phyloP scores from a whole-genome alignment of 805 yeast genomes.

The Teunomyces tritomae region DNA sequence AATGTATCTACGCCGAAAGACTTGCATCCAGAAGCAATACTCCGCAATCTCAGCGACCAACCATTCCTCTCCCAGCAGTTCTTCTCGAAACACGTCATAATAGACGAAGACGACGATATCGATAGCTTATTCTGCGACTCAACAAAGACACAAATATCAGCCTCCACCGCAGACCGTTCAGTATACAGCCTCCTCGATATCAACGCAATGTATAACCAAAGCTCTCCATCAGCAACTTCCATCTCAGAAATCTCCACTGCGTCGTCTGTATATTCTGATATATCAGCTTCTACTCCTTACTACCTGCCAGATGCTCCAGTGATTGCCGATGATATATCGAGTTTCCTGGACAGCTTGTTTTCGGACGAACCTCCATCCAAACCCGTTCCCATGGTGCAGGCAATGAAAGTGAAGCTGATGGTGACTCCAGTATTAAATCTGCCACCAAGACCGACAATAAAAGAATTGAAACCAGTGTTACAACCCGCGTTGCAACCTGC shows the following conservation, averaged over 20 bases:
- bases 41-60: not conserved
- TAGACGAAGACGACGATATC: conserved; percentile 13
- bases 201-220: conserved; percentile 6
- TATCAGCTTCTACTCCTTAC: not conserved
- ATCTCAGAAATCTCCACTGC: not conserved
- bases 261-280: not conserved
- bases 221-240: conserved; percentile 4
- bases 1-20: not conserved
- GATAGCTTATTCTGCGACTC: conserved; percentile 15
- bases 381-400: too few species aligned
- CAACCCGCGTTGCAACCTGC: not conserved
- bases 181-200: conserved; percentile 1
- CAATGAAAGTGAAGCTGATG: too few species aligned
- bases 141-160: conserved; percentile 2
- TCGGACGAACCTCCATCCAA: not conserved
- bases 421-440: too few species aligned
- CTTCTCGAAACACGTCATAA: conserved; percentile 4
- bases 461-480: not conserved
- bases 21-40: not conserved
- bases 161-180: not conserved
- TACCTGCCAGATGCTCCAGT: not conserved
- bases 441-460: too few species aligned
- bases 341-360: not conserved
- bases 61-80: not conserved
- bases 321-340: not conserved